phyloP scores from a whole-genome alignment of 768 basidiomycete species.

The Lactifluus subvellereus region DNA sequence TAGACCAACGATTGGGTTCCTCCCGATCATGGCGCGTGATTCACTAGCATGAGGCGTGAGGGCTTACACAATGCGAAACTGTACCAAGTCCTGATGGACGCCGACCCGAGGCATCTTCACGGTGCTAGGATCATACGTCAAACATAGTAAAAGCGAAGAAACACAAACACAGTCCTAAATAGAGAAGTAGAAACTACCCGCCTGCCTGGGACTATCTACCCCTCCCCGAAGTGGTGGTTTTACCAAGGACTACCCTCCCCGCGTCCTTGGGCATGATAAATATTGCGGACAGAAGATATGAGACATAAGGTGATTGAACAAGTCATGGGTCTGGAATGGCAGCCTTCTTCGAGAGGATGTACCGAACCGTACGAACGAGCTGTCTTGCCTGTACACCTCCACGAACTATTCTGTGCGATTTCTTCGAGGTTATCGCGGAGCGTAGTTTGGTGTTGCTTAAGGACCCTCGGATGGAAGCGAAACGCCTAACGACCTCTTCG shows the following conservation, averaged over 20 bases:
- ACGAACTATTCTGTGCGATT: not conserved
- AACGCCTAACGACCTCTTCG: constrained; percentile 10
- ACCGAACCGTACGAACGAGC: not conserved
- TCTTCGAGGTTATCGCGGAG: constrained; percentile 7
- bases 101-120: too few species aligned
- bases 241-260: too few species aligned
- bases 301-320: not conserved
- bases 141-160: too few species aligned
- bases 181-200: too few species aligned
- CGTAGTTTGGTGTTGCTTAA: constrained; percentile 10
- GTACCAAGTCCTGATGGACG: too few species aligned
- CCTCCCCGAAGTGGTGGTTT: not conserved
- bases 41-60: too few species aligned
- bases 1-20: too few species aligned
- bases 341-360: constrained; percentile 1
- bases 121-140: too few species aligned
- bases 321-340: constrained; percentile 6
- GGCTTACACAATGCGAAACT: too few species aligned
- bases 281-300: not conserved
- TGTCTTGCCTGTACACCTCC: not conserved
- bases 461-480: not conserved
- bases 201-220: too few species aligned
- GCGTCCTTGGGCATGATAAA: not conserved
- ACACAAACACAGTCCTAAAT: too few species aligned
- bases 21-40: too few species aligned